phyloP scores from a whole-genome alignment of 2,329 filamentous ascomycete species.

The Dactylellina drechsleri region DNA sequence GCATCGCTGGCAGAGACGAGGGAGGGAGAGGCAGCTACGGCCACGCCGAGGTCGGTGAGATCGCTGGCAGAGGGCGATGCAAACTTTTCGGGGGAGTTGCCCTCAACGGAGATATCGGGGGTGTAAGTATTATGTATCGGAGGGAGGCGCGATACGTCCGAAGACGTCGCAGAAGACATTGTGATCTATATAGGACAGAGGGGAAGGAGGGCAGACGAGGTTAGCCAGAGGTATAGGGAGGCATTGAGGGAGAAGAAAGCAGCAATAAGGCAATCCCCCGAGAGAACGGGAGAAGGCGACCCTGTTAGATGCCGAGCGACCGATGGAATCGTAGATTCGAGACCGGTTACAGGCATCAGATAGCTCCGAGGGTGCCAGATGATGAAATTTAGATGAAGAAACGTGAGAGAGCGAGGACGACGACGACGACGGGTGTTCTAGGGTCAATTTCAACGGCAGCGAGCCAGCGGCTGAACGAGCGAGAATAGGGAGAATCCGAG shows the following conservation, averaged over 20 bases:
- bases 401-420: slow-evolving; percentile 39
- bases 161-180: slow-evolving; percentile 52
- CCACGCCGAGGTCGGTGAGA: slow-evolving; percentile 46
- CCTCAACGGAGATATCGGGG: slow-evolving; percentile 50
- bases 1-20: slow-evolving; percentile 19
- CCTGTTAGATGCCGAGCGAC: slow-evolving; percentile 37
- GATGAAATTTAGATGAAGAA: slow-evolving; percentile 36
- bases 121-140: slow-evolving; percentile 53
- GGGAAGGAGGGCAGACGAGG: slow-evolving; percentile 12
- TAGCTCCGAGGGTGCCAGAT: slow-evolving; percentile 17
- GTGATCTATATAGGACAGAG: slow-evolving; percentile 20
- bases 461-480: slow-evolving; percentile 29
- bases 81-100: slow-evolving; percentile 47
- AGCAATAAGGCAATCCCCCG: slow-evolving; percentile 51
- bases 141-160: slow-evolving; percentile 54
- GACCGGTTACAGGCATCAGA: slow-evolving; percentile 53
- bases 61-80: slow-evolving; percentile 47
- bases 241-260: slow-evolving; percentile 46
- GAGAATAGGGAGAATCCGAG: slow-evolving; percentile 38
- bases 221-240: slow-evolving; percentile 36
- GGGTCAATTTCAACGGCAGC: slow-evolving; percentile 45
- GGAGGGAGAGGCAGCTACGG: slow-evolving; percentile 41
- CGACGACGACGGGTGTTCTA: slow-evolving; percentile 50
- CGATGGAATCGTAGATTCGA: slow-evolving; percentile 27
- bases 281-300: slow-evolving; percentile 48